These are phyloP conservation scores for Cryptococcus deneoformans DNA, from an alignment of 1,284 basidiomycete genomes.

Conservation along the genomic window DNA sequence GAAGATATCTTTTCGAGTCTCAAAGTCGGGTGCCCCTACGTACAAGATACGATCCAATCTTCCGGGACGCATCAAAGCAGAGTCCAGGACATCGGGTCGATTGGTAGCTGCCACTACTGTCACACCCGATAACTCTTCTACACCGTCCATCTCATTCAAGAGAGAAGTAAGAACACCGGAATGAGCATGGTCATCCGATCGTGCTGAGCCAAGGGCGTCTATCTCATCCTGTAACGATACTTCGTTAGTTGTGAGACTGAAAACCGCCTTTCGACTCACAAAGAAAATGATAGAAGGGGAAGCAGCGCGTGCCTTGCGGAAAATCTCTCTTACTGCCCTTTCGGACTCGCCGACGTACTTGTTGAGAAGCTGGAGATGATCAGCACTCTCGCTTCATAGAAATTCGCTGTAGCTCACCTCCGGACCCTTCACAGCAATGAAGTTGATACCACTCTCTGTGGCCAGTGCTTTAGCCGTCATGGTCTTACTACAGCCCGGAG, in stretches of 20 bases:
- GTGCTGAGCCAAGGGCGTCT: slow-evolving; percentile 83
- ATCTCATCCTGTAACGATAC: slow-evolving; percentile 77
- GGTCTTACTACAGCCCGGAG: slow-evolving; percentile 97
- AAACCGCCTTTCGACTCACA: slow-evolving; percentile 54
- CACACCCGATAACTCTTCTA: slow-evolving; percentile 88
- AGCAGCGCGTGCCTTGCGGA: slow-evolving; percentile 89
- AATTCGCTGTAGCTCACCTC: slow-evolving; percentile 59
- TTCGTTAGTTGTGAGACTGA: neutral
- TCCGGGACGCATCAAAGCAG: slow-evolving; percentile 92
- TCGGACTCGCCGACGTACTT: slow-evolving; percentile 99
- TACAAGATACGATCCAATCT: slow-evolving; percentile 93
- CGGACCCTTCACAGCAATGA: slow-evolving; percentile 96
- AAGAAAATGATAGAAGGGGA: slow-evolving; percentile 96
- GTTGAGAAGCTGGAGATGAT: slow-evolving; percentile 67
- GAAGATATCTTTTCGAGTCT: slow-evolving; percentile 80
- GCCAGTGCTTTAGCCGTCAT: slow-evolving; percentile 91
- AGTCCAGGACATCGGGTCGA: slow-evolving; percentile 87
- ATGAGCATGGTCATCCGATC: slow-evolving; percentile 63
- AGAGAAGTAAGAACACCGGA: slow-evolving; percentile 88
- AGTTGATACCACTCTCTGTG: slow-evolving; percentile 92
- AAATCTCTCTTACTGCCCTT: slow-evolving; percentile 88
- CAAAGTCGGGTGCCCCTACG: slow-evolving; percentile 83
- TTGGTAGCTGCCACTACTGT: slow-evolving; percentile 97
- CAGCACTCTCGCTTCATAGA: neutral
- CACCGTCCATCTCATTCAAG: slow-evolving; percentile 98